Base-by-base conservation (phyloP, 148 eudicot species). In the Nepenthes mirabilis region DNA sequence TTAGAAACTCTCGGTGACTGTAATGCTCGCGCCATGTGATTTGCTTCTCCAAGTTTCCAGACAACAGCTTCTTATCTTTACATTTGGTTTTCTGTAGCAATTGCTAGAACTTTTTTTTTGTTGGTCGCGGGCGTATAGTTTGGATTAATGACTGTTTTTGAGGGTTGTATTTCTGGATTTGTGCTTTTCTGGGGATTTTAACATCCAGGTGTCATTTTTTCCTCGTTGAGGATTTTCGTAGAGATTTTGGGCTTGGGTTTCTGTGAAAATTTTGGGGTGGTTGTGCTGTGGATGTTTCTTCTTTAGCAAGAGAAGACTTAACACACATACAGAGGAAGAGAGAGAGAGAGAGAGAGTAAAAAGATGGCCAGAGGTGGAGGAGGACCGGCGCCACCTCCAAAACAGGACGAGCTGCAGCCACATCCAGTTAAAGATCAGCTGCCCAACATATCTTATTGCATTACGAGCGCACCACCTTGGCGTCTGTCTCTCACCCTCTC, bases 391-490 rank as follows among this genome's bases (percentile, higher is more conserved):
- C 87, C 97, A 40, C 85, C 74, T 47, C 97, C 97, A 1, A 90
- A 90, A 59, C 90, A 81, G 58, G 94, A 86, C 50, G 97, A 90
- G 51, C 23, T 75, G 61, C 63, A 43, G 33, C 90, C 97, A 60
- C 94, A 86, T 71, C 90, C 94, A 33, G 82, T 71, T 14, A 90
- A 86, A 74, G 97, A 90, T 67, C 97, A 90, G 59, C 82, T 83
- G 9, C 87, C 90, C 32, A 70, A 68, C 6, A 79, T 85, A 47
- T 83, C 96, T 68, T 89, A 77, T 52, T 89, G 96, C 77, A 89
- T 89, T 60, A 83, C 94, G 2, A 89, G 96, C 40, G 94, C 96
- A 37, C 96, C 96, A 13, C 96, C 97, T 6, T 90, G 97, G 97
- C 94, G 97, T 90, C 37, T 78, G 90, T 82, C 43, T 59, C 68